Conservation (phyloP, 2,329 filamentous ascomycete genomes). For the Trichoderma sp. region DNA sequence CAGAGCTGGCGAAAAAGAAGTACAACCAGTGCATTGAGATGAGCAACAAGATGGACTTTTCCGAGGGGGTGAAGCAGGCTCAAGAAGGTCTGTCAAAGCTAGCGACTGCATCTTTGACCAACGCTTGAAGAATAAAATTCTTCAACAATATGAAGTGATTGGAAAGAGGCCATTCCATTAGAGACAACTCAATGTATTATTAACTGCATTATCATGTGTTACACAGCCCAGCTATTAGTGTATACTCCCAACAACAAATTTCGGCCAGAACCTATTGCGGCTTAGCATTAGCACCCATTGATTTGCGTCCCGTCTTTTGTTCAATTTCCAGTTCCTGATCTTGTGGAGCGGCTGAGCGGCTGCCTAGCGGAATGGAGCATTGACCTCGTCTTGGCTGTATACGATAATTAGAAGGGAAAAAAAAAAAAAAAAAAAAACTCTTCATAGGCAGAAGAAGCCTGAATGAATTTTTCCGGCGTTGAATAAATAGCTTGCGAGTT, state of each 20-base stretch:
- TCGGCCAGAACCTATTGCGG: not conserved
- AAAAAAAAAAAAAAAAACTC: not conserved
- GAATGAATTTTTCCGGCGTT: not conserved
- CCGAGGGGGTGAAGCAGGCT: constrained; percentile 54
- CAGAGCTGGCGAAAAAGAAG: constrained; percentile 63
- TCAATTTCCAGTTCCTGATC: not conserved
- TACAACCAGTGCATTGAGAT: constrained; percentile 70
- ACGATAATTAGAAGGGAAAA: not conserved
- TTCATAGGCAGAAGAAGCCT: not conserved
- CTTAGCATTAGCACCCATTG: not conserved
- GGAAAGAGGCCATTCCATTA: not conserved
- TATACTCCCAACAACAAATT: not conserved
- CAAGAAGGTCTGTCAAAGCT: constrained; percentile 50
- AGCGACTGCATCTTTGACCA: constrained; percentile 14
- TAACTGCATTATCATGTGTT: not conserved
- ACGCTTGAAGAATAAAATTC: not conserved
- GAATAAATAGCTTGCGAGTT: not conserved
- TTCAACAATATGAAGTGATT: not conserved
- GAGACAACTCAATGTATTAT: not conserved
- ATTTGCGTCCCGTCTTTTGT: not conserved
- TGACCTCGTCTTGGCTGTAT: not conserved
- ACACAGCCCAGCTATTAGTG: not conserved
- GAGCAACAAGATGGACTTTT: constrained; percentile 55
- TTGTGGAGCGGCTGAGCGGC: constrained; percentile 10
- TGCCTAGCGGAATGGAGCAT: not conserved